Conservation (phyloP, 1,139 yeast genomes). For the Blastobotrys serpentis region DNA sequence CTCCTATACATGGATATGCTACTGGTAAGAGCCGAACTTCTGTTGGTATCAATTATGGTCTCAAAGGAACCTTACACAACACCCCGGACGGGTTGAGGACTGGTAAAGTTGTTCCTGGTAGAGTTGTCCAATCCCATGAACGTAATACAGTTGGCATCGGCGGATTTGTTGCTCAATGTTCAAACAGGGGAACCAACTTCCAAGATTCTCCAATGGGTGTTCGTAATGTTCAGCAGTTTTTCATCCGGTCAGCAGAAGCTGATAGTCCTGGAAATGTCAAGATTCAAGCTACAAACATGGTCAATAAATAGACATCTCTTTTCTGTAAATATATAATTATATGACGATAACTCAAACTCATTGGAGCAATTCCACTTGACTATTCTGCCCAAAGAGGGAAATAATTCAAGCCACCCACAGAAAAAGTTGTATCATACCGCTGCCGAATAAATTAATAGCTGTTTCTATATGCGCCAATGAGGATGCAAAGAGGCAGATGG, state of each 20-base stretch:
- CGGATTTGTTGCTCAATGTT: slow-evolving; percentile 52
- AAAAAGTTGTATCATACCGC: too few relatives aligned
- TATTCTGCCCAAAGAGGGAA: too few relatives aligned
- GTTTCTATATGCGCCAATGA: too few relatives aligned
- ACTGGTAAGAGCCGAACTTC: slow-evolving; percentile 22
- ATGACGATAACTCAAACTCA: not conserved
- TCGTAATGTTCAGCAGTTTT: slow-evolving; percentile 6
- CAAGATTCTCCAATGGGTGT: slow-evolving; percentile 5
- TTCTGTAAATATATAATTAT: not conserved
- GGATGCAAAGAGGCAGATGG: not conserved
- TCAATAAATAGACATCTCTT: slow-evolving; percentile 1
- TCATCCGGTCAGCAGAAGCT: slow-evolving; percentile 10
- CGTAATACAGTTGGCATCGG: slow-evolving; percentile 58
- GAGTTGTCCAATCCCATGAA: slow-evolving; percentile 47
- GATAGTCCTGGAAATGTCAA: not conserved
- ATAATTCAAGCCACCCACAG: too few relatives aligned
- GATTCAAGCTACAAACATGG: slow-evolving; percentile 6
- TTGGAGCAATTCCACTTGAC: too few relatives aligned
- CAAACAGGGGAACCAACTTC: not conserved
- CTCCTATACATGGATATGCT: slow-evolving; percentile 6
- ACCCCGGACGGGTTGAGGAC: slow-evolving; percentile 72
- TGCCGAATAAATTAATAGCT: too few relatives aligned
- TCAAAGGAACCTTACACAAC: slow-evolving; percentile 68
- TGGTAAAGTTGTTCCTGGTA: slow-evolving; percentile 65
- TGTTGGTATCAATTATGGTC: slow-evolving; percentile 47